These are phyloP conservation scores for Suillus placidus DNA, from an alignment of 768 basidiomycete genomes.

Conservation along the genomic window DNA sequence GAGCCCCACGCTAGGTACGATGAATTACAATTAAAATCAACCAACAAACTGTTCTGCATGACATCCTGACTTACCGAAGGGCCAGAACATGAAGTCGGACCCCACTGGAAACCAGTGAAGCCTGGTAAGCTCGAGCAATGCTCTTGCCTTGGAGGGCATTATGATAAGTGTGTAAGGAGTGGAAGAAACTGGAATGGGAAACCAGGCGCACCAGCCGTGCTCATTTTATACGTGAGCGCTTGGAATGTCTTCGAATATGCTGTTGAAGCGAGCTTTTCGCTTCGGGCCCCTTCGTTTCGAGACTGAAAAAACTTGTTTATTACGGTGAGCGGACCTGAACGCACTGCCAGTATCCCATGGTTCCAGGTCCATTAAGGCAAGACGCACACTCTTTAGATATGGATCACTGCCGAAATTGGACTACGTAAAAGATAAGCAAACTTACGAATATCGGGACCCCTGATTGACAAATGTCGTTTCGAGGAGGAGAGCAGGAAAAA, in stretches of 20 bases:
- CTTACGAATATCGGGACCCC: not conserved
- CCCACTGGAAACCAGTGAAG: slow-evolving; percentile 6
- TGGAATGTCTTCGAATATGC: not conserved
- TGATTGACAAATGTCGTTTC: not conserved
- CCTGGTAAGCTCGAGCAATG: not conserved
- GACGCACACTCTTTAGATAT: no score
- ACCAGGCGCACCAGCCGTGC: not conserved
- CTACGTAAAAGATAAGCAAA: not conserved
- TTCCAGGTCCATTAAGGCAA: no score
- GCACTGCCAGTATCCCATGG: not conserved
- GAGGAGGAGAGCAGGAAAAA: no score
- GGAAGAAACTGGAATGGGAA: not conserved
- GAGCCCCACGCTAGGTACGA: not conserved
- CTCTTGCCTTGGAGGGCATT: slow-evolving; percentile 4
- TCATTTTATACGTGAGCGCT: not conserved
- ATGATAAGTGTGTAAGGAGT: not conserved
- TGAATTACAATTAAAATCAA: no score
- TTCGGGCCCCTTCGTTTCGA: not conserved
- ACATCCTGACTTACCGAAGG: not conserved
- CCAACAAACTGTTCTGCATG: not conserved
- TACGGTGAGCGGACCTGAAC: no score
- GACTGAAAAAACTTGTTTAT: not conserved
- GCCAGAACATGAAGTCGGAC: not conserved
- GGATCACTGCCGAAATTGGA: no score
- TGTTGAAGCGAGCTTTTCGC: not conserved